Evolutionary conservation across 768 basidiomycete species (phyloP).

Genomic region (Hysterangium stoloniferum): DNA sequence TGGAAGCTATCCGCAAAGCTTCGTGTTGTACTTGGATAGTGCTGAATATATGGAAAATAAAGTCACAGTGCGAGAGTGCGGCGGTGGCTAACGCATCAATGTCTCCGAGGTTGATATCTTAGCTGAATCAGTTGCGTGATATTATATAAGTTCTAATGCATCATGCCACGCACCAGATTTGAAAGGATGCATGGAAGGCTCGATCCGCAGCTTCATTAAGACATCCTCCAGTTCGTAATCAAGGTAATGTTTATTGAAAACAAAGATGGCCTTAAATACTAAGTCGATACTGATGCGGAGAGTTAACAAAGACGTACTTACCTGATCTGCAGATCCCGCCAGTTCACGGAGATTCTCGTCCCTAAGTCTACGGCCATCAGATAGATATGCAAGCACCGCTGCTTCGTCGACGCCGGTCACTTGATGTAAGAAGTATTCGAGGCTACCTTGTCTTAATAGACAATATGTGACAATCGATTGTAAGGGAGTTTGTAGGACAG

Average conservation of each 20-base stretch:
- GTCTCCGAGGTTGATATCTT: constrained; percentile 43
- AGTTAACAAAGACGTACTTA: constrained; percentile 23
- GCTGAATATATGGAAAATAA: constrained; percentile 42
- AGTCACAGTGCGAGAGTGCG: constrained; percentile 60
- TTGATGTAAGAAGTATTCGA: constrained; percentile 66
- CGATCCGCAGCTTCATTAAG: constrained; percentile 50
- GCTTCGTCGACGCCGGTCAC: constrained; percentile 67
- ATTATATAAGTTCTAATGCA: too few species aligned
- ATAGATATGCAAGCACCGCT: constrained; percentile 66
- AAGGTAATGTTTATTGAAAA: constrained; percentile 78
- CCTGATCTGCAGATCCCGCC: constrained; percentile 69
- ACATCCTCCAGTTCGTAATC: constrained; percentile 63
- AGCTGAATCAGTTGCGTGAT: constrained; percentile 35
- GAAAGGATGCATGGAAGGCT: constrained; percentile 57
- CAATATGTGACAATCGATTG: background rate
- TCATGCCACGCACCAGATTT: constrained; percentile 49
- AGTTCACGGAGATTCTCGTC: constrained; percentile 70
- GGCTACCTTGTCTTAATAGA: constrained; percentile 46
- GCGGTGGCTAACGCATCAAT: constrained; percentile 21
- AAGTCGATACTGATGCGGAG: background rate
- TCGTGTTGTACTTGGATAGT: constrained; percentile 60
- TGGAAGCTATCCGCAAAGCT: constrained; percentile 65
- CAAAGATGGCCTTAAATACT: constrained; percentile 56
- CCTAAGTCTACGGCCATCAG: constrained; percentile 68
- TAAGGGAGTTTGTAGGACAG: constrained; percentile 11